Evolutionary conservation across 495 filamentous ascomycete genomes (phyloP), one percentile per base, ranked within the genome.

Genomic region (Lophiostoma macrostomum): DNA sequence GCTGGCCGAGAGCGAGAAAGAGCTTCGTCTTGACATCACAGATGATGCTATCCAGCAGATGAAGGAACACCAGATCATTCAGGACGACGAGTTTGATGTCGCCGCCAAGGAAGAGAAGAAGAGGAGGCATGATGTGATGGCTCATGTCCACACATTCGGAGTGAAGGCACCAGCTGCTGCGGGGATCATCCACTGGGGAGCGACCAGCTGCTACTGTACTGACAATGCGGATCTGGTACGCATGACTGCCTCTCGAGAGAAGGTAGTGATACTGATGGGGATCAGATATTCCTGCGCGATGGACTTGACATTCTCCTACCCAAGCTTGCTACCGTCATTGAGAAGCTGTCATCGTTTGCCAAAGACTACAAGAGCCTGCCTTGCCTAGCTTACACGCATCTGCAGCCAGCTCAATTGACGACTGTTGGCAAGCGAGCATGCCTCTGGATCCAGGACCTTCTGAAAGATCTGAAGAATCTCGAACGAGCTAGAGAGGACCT

Each of bases 381-480:
- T 2, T 74, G 74, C 50, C 76, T 95, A 5, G 87, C 82, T 11
- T 95, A 87, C 75, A 95, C 90, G n/a, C 89, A 96, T 69, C 81
- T 82, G 50, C 86, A 56, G 80, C 82, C 53, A 5, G 66, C 72
- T 6, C 85, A 91, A 69, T 73, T 84, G 49, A 91, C 88, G 51
- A 95, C 93, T 8, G 86, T 96, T 16, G 91, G 93, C 47, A 84
- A 85, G 64, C 74, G 87, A 58, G 82, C 87, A 12, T 78, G 79
- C 44, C 81, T 90, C 57, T 96, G 91, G 91, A 82, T 86, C 34
- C 88, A 93, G 67, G 88, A 96, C 64, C 77, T 97, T 13, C 73
- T 93, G 58, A 84, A 91, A 74, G 93, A 97, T 51, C 77, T 98
- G 32, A 75, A 83, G 53, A 85, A 88, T 69, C 78, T 97, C 28